These are phyloP conservation scores for Ananas comosus DNA, from an alignment of 176 grass and related monocot genomes.

Conservation along the genomic window DNA sequence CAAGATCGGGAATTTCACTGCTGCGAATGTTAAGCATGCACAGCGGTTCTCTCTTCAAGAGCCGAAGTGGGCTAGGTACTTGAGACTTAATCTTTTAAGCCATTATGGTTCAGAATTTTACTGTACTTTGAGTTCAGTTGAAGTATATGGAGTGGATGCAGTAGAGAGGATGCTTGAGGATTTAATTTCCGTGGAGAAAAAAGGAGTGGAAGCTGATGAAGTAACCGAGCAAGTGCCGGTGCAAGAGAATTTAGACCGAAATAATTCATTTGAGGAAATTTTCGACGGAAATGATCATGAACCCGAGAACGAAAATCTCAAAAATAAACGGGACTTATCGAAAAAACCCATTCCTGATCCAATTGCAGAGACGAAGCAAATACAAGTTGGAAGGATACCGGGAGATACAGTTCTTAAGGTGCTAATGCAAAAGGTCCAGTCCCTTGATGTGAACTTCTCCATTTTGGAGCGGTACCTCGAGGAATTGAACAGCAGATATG, in stretches of 20 bases:
- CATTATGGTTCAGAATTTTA: constrained; percentile 97
- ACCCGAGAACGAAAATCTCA: constrained; percentile 30
- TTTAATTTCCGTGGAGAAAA: constrained; percentile 83
- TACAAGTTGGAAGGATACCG: constrained; percentile 80
- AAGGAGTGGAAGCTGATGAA: constrained; percentile 46
- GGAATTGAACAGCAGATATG: constrained; percentile 86
- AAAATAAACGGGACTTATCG: constrained; percentile 31
- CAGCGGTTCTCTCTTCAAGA: constrained; percentile 60
- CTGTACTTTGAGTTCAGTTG: constrained; percentile 81
- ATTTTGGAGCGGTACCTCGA: constrained; percentile 86
- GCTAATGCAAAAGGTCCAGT: constrained; percentile 91
- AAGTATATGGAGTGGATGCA: constrained; percentile 96
- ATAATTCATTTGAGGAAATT: constrained; percentile 32
- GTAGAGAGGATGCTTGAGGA: constrained; percentile 94
- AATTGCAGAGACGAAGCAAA: constrained; percentile 35
- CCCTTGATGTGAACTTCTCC: constrained; percentile 93
- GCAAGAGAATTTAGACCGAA: constrained; percentile 35
- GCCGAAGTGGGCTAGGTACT: constrained; percentile 85
- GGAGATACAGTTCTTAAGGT: constrained; percentile 93
- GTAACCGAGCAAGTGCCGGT: constrained; percentile 29
- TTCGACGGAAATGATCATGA: constrained; percentile 49
- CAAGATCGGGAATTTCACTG: constrained; percentile 68
- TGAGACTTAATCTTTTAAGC: constrained; percentile 73
- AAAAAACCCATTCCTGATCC: constrained; percentile 41
- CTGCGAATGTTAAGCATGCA: constrained; percentile 54